Evolutionary conservation across 805 yeast species (phyloP).

Genomic region (Scheffersomyces stipitis): DNA sequence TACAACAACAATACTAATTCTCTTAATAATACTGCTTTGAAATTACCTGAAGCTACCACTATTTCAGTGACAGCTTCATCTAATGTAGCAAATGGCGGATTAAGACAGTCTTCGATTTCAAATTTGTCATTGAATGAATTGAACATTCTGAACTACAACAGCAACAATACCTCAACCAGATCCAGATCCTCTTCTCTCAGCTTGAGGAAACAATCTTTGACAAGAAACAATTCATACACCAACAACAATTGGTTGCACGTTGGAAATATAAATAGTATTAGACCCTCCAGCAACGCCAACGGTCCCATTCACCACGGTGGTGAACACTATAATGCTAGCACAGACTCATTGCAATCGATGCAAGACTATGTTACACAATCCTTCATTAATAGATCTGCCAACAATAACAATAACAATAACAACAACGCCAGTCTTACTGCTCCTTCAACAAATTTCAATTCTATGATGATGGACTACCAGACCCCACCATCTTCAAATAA

Average conservation of each 20-base stretch:
- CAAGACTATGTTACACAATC: slow-evolving; percentile 46
- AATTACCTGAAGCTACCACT: slow-evolving; percentile 26
- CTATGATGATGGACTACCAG: slow-evolving; percentile 42
- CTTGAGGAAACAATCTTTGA: slow-evolving; percentile 43
- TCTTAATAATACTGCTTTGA: slow-evolving; percentile 4
- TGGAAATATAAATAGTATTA: slow-evolving; percentile 38
- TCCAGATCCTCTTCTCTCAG: slow-evolving; percentile 37
- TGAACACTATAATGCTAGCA: slow-evolving; percentile 26
- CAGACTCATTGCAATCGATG: slow-evolving; percentile 45
- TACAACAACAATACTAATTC: slow-evolving; percentile 1
- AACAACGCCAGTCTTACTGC: no score
- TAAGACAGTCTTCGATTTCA: slow-evolving; percentile 40
- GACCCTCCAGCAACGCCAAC: slow-evolving; percentile 17
- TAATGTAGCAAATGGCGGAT: slow-evolving; percentile 9
- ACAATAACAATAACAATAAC: slow-evolving; percentile 5
- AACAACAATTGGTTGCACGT: slow-evolving; percentile 44
- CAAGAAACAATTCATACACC: slow-evolving; percentile 39
- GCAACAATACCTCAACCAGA: slow-evolving; percentile 17
- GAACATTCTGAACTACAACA: slow-evolving; percentile 32
- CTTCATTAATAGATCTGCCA: slow-evolving; percentile 32
- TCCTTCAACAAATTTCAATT: slow-evolving; percentile 21
- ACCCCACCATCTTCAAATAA: slow-evolving; percentile 39
- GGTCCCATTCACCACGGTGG: slow-evolving; percentile 8
- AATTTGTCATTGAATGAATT: slow-evolving; percentile 41
- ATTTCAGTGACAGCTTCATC: slow-evolving; percentile 16